Percentiles rank a stretch among this genome's conserved stretches.
Evolutionary conservation across 805 yeast species (phyloP).

Genomic region (Kluyveromyces siamensis): DNA sequence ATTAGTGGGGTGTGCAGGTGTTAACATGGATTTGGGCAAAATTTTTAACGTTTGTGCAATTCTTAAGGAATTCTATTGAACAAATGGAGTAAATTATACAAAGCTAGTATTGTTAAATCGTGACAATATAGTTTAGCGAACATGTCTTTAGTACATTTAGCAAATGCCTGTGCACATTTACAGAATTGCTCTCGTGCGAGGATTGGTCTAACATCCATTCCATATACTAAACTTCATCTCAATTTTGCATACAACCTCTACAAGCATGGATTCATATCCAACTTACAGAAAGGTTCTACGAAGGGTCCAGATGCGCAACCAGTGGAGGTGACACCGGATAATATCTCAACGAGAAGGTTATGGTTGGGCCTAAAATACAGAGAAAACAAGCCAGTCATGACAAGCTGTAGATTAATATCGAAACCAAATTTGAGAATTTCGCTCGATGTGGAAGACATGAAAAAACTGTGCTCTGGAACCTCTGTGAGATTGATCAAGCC

Average conservation of each 20-base stretch:
- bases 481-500: slow-evolving; percentile 71
- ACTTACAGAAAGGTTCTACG: slow-evolving; percentile 76
- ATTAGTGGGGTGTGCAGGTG: background rate
- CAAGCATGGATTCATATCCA: slow-evolving; percentile 81
- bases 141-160: slow-evolving; percentile 83
- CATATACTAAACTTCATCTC: slow-evolving; percentile 73
- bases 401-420: slow-evolving; percentile 62
- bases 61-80: background rate
- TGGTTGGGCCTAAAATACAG: slow-evolving; percentile 92
- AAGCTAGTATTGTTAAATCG: too few relatives aligned
- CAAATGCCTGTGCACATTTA: slow-evolving; percentile 77
- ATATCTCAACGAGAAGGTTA: slow-evolving; percentile 73
- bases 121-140: background rate
- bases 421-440: slow-evolving; percentile 76
- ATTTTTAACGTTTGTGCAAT: background rate
- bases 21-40: background rate
- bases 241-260: slow-evolving; percentile 78
- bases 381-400: slow-evolving; percentile 67
- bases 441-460: slow-evolving; percentile 55
- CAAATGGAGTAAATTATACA: too few relatives aligned
- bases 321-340: slow-evolving; percentile 75
- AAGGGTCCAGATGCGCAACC: slow-evolving; percentile 75
- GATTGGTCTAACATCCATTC: slow-evolving; percentile 67
- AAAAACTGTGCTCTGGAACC: slow-evolving; percentile 66
- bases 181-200: slow-evolving; percentile 79